These are phyloP conservation scores for Populus euphratica DNA, from an alignment of 345 rosid species.

Conservation along the genomic window DNA sequence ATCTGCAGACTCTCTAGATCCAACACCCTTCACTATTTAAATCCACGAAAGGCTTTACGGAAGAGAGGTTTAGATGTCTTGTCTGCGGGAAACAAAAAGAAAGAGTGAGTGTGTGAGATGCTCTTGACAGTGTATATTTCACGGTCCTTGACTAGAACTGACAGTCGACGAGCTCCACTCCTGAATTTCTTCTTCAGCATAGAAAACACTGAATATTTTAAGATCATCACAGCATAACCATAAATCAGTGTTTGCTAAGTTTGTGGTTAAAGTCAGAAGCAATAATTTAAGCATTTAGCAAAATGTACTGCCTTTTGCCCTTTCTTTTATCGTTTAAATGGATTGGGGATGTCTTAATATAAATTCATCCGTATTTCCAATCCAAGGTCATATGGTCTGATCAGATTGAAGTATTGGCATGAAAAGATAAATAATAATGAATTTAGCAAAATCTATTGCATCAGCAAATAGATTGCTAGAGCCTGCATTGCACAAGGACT, in stretches of 20 bases:
- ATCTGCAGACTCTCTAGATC: slow-evolving; percentile 33
- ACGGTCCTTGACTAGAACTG: slow-evolving; percentile 13
- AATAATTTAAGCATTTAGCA: not conserved
- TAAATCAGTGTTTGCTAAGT: no score
- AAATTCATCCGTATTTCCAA: no score
- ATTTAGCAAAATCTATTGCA: not conserved
- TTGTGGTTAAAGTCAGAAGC: not conserved
- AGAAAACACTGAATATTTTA: no score
- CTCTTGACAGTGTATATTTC: slow-evolving; percentile 7
- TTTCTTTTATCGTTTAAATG: not conserved
- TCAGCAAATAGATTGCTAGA: not conserved
- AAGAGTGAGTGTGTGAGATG: slow-evolving; percentile 22
- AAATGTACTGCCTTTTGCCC: not conserved
- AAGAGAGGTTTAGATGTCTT: not conserved
- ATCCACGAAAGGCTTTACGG: slow-evolving; percentile 10
- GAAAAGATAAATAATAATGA: not conserved
- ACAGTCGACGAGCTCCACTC: slow-evolving; percentile 20
- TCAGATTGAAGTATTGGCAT: not conserved
- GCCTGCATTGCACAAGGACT: not conserved
- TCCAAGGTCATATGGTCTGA: not conserved
- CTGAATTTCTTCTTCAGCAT: slow-evolving; percentile 2
- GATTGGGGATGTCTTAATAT: not conserved
- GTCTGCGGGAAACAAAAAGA: slow-evolving; percentile 26
- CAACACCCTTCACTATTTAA: slow-evolving; percentile 27
- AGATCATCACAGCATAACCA: no score